Conservation (phyloP, 2,329 filamentous ascomycete genomes). For the Fusarium sulawesiense region DNA sequence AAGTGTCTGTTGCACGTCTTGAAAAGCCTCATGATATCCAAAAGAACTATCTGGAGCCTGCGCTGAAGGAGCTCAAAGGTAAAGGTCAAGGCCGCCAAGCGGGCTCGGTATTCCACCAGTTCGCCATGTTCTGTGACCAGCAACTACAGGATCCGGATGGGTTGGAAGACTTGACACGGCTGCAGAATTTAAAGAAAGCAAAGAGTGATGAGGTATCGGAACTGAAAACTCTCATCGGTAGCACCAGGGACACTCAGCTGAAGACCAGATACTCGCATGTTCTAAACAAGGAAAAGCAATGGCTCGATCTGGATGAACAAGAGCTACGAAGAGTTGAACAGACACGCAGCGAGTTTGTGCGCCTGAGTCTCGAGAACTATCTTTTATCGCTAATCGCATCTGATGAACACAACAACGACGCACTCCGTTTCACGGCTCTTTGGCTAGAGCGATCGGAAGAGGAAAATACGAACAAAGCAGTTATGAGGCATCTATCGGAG, state of each 20-base stretch:
- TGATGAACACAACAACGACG: constrained; percentile 89
- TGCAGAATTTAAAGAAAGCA: constrained; percentile 81
- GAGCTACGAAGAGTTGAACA: constrained; percentile 84
- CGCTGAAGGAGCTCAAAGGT: constrained; percentile 82
- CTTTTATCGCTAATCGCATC: constrained; percentile 85
- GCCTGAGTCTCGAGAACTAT: constrained; percentile 92
- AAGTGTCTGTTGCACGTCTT: constrained; percentile 87
- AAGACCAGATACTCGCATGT: constrained; percentile 69
- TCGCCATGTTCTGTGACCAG: constrained; percentile 93
- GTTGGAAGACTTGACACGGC: constrained; percentile 83
- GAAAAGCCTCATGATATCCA: constrained; percentile 94
- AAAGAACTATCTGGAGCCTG: constrained; percentile 84
- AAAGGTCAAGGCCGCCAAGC: constrained; percentile 76
- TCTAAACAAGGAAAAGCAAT: constrained; percentile 80
- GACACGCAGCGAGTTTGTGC: constrained; percentile 84
- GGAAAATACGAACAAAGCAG: constrained; percentile 79
- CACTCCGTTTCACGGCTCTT: constrained; percentile 89
- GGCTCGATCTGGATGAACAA: constrained; percentile 89
- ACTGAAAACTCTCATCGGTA: constrained; percentile 70
- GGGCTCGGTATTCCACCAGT: constrained; percentile 92
- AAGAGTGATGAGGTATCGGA: constrained; percentile 85
- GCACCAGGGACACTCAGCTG: constrained; percentile 63
- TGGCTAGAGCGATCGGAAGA: constrained; percentile 92
- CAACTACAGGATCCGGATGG: constrained; percentile 89
- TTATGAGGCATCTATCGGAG: constrained; percentile 73